A percentile compares a stretch with the other conserved stretches of the same genome.
Conservation (phyloP, 2,329 filamentous ascomycete species). For the Calonectria pauciramosa region DNA sequence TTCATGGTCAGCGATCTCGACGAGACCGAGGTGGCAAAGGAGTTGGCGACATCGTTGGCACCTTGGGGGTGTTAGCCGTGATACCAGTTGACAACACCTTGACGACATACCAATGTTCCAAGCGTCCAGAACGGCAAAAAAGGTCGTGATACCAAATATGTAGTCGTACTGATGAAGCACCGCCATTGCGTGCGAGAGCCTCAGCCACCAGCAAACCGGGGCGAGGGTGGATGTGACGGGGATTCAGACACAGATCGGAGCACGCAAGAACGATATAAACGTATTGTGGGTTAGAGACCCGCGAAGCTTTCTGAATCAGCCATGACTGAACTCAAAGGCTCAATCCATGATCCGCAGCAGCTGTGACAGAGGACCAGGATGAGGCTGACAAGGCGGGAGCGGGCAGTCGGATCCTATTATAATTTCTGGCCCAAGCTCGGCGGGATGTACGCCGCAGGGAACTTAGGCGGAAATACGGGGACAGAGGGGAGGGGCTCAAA, state of each 20-base stretch:
- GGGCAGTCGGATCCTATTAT: conserved; percentile 22
- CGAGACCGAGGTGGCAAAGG: conserved; percentile 61
- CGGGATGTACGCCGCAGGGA: not conserved
- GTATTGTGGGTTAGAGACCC: conserved; percentile 6
- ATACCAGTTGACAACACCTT: not conserved
- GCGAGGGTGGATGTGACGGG: not conserved
- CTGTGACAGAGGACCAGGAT: conserved; percentile 23
- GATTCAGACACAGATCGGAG: conserved; percentile 8
- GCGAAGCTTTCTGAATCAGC: not conserved
- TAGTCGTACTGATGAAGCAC: conserved; percentile 65
- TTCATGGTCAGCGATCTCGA: conserved; percentile 61
- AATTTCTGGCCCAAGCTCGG: conserved; percentile 28
- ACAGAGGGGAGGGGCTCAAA: not conserved
- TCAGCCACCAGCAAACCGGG: not conserved
- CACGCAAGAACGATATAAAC: not conserved
- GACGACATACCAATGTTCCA: conserved; percentile 67
- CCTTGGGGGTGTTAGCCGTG: conserved; percentile 46
- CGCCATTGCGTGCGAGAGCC: conserved; percentile 46
- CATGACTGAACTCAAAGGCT: conserved; percentile 33
- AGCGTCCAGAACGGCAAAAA: conserved; percentile 71
- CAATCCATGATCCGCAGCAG: conserved; percentile 35
- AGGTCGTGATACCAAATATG: conserved; percentile 67
- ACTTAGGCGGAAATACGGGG: conserved; percentile 11
- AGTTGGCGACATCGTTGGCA: conserved; percentile 65
- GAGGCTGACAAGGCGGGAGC: conserved; percentile 16